phyloP scores from a whole-genome alignment of 2,329 filamentous ascomycete genomes.

The Botryotinia narcissicola region DNA sequence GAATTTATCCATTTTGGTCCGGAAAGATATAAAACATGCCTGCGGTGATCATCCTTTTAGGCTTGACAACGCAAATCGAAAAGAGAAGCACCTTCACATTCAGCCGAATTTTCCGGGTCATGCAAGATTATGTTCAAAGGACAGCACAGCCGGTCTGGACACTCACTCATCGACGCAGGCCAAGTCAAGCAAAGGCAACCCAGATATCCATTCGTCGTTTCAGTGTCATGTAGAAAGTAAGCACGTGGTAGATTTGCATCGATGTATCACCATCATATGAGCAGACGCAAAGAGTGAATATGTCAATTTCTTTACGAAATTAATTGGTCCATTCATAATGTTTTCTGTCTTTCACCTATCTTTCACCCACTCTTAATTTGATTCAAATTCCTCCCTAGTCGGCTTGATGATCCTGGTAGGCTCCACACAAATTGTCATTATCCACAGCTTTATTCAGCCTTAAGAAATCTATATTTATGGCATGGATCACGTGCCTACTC shows the following conservation, averaged over 20 bases:
- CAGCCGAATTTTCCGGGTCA: constrained; percentile 11
- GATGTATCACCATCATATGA: neutral
- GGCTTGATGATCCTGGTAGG: neutral
- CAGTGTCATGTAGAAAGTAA: neutral
- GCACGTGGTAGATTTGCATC: constrained; percentile 1
- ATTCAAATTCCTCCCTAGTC: neutral
- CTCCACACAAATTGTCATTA: constrained; percentile 7
- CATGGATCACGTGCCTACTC: neutral
- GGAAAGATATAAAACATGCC: constrained; percentile 1
- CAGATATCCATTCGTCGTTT: neutral
- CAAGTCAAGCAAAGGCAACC: neutral
- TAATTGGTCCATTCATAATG: neutral
- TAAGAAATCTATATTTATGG: neutral
- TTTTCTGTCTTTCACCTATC: too few species aligned
- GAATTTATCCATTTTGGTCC: neutral
- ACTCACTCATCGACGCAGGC: neutral
- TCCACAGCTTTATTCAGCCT: constrained; percentile 12
- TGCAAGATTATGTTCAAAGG: constrained; percentile 11
- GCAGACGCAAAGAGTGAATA: neutral
- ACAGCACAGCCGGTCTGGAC: neutral
- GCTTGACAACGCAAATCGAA: neutral
- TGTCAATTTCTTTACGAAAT: neutral
- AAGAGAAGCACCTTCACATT: neutral
- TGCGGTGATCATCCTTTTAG: constrained; percentile 9
- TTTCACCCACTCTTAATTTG: neutral